These are phyloP conservation scores for Flagelloscypha sp. DNA, from an alignment of 768 basidiomycete species.

Conservation along the genomic window DNA sequence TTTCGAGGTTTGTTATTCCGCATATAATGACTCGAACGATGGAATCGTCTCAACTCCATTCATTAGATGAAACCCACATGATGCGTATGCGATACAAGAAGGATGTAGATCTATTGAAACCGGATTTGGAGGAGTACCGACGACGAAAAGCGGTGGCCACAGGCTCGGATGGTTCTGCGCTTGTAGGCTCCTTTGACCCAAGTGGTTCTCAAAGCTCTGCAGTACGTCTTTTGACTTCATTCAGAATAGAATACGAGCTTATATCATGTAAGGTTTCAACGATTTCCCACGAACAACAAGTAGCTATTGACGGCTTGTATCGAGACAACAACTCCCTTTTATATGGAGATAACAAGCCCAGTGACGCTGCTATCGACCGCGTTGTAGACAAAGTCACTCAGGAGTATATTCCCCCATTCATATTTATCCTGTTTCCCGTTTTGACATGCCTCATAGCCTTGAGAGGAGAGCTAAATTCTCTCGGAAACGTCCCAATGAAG, in stretches of 20 bases:
- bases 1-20: conserved; percentile 71
- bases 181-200: conserved; percentile 54
- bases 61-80: conserved; percentile 79
- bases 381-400: conserved; percentile 86
- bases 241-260: conserved; percentile 8
- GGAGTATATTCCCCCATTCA: conserved; percentile 55
- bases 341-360: conserved; percentile 93
- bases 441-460: conserved; percentile 40
- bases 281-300: conserved; percentile 52
- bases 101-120: conserved; percentile 81
- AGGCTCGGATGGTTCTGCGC: conserved; percentile 58
- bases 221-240: conserved; percentile 18
- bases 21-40: conserved; percentile 1
- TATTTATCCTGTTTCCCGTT: not conserved
- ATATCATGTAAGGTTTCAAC: conserved; percentile 33
- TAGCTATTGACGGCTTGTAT: conserved; percentile 77
- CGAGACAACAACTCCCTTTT: conserved; percentile 88
- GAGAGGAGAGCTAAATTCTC: conserved; percentile 89
- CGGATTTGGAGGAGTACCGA: conserved; percentile 81
- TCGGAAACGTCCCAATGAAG: conserved; percentile 82
- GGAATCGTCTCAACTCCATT: conserved; percentile 2
- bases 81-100: conserved; percentile 89
- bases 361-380: conserved; percentile 90
- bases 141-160: conserved; percentile 81
- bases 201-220: conserved; percentile 29